These are phyloP conservation scores for Malassezia nana DNA, from an alignment of 1,284 basidiomycete genomes.

Conservation along the genomic window DNA sequence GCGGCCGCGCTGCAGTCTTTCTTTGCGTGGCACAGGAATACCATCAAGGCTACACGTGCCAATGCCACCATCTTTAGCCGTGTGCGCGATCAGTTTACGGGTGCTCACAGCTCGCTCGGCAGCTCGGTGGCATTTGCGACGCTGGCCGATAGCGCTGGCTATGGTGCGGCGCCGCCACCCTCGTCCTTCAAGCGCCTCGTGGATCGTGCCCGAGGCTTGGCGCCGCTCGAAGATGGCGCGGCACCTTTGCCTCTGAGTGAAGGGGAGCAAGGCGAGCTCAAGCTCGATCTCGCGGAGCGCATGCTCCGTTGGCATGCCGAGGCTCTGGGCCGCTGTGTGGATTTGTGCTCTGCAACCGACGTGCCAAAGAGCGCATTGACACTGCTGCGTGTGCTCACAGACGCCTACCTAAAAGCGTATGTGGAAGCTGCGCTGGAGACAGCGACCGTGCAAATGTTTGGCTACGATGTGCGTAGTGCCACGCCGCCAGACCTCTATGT, in stretches of 20 bases:
- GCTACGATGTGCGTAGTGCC: slow-evolving; percentile 53
- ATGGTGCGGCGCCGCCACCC: neutral
- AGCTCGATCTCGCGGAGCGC: slow-evolving; percentile 35
- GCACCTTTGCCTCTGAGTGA: neutral
- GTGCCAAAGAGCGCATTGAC: slow-evolving; percentile 75
- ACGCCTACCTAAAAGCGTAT: slow-evolving; percentile 74
- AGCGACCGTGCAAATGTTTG: slow-evolving; percentile 62
- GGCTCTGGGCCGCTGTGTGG: slow-evolving; percentile 45
- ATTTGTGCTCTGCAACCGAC: slow-evolving; percentile 36
- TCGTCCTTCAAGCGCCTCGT: slow-evolving; percentile 40
- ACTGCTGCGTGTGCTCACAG: slow-evolving; percentile 74
- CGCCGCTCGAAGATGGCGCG: slow-evolving; percentile 1
- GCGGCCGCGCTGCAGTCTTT: slow-evolving; percentile 65
- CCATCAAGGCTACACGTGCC: slow-evolving; percentile 15
- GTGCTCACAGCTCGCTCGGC: slow-evolving; percentile 8
- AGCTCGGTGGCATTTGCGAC: slow-evolving; percentile 15
- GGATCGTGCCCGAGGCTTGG: slow-evolving; percentile 17
- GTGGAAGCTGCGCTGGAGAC: slow-evolving; percentile 85
- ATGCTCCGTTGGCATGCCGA: slow-evolving; percentile 48
- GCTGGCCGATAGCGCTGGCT: slow-evolving; percentile 11
- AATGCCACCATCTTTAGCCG: slow-evolving; percentile 66
- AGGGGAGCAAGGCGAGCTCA: slow-evolving; percentile 30
- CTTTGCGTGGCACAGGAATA: slow-evolving; percentile 66
- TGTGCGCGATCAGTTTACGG: slow-evolving; percentile 78
- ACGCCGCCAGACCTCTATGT: slow-evolving; percentile 52